Evolutionary conservation across 257 asterid species (phyloP), one percentile per base, ranked within the genome.

Genomic region (Forsythia suspensa): DNA sequence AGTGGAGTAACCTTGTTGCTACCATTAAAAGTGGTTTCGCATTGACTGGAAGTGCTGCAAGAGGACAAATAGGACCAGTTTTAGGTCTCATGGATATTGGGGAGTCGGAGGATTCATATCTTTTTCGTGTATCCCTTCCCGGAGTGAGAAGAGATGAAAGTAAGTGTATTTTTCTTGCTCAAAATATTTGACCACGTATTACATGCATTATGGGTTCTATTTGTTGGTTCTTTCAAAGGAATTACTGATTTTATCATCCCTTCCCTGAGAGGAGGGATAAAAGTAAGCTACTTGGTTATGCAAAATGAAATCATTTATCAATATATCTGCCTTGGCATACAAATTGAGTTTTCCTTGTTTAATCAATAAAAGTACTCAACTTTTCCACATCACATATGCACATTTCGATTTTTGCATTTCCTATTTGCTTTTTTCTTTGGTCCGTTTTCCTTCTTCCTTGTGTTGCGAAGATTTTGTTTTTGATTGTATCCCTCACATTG

Each of bases 81-180:
- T 74, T 95, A 6, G 99, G 98, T 68, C 81, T 85, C 71, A 73
- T 89, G 59, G 97, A 95, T 74, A 84, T 95, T 57, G 98, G 97
- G 57, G 98, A 91, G 82, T 85, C 91, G 0, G 86, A 83, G 72
- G 97, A 91, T 65, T 85, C 96, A 59, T 93, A 90, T 85, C 86
- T 93, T 46, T 95, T 95, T 79, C 94, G 93, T 2, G 90, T 92
- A n/a, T 87, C 98, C 16, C 98, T 95, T 74, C 98, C 98, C 0
- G 98, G 98, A 46, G 98, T 95, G 48, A 82, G 57, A 88, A 88
- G 97, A 86, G 97, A 95, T 73, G 94, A 88, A 82, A 85, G 98
- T 93, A 86, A 89, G 96, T 85, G 41, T 18, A 44, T 16, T 18
- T 5, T 48, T n/a, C 12, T 43, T 4, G 11, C 55, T 57, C 51